Base-by-base conservation (phyloP, 345 rosid genomes). In the Brassica nigra region DNA sequence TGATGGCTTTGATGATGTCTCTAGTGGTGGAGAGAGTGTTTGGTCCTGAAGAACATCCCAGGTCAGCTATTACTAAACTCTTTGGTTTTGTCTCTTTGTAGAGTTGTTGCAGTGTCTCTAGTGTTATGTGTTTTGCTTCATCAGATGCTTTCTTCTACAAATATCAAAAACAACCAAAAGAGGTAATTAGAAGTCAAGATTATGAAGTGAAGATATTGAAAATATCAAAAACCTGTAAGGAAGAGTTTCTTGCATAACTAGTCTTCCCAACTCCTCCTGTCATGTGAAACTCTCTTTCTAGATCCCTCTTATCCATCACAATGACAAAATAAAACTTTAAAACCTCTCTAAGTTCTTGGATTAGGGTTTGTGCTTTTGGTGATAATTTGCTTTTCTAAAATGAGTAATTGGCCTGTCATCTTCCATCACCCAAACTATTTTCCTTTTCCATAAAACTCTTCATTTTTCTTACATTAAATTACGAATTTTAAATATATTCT, bases 221-320 rank as follows among this genome's bases (percentile, higher is more conserved):
- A 64, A 30, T 23, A 0, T 15, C 6, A 66, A 62, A 23, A 16
- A 90, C 97, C 97, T 92, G 97, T 31, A 83, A 34, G 1, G 85
- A 83, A 62, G 95, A 92, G 82, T 90, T 92, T 29, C 70, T 79
- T 39, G 97, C 92, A 81, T 92, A 92, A 84, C 95, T 92, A 23
- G 27, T 23, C 2, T 23, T 23, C 11, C 94, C 91, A 62, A 31
- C 67, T 29, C 97, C 97, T 68, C 87, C 91, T 12, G 80, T 80
- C 90, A 87, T 89, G 78, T 87, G 90, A 65, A 87, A 89, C 52
- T 78, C 81, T 62, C 79, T 81, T 84, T 86, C 88, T 11, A 87
- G 78, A 84, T 84, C 87, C 77, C 54, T 74, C 49, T 74, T 68
- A 23, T 78, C 63, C 82, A 78, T 78, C 62, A 14, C 34, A 73